Conservation (phyloP, 371 early-diverging fungal genomes). For the Rhizomucor pusillus region DNA sequence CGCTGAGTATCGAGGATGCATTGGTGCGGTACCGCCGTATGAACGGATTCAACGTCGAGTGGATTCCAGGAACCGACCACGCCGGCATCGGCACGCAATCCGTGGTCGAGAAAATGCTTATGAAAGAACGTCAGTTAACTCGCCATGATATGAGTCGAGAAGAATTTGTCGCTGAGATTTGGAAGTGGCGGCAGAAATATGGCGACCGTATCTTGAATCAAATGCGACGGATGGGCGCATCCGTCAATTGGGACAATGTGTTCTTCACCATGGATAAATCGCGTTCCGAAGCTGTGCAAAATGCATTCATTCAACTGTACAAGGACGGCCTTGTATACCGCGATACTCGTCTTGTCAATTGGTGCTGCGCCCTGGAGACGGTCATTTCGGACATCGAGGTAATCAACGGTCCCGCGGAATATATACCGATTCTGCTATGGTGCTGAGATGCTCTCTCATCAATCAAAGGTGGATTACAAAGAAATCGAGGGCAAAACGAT, state of each 20-base stretch:
- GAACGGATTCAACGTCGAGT: conserved; percentile 80
- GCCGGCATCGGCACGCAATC: conserved; percentile 98
- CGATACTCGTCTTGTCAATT: conserved; percentile 90
- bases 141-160: conserved; percentile 76
- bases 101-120: conserved; percentile 90
- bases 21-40: conserved; percentile 88
- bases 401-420: too few relatives aligned
- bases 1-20: conserved; percentile 86
- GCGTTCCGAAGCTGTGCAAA: conserved; percentile 76
- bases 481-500: conserved; percentile 62
- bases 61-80: conserved; percentile 97
- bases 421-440: too few relatives aligned
- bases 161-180: conserved; percentile 82
- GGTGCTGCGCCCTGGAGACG: conserved; percentile 92
- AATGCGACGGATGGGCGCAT: conserved; percentile 77
- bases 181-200: conserved; percentile 81
- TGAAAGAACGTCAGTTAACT: conserved; percentile 54
- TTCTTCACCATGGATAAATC: conserved; percentile 91
- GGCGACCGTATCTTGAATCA: conserved; percentile 62
- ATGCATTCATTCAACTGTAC: conserved; percentile 86
- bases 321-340: conserved; percentile 91
- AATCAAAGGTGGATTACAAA: conserved; percentile 61
- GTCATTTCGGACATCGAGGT: conserved; percentile 95
- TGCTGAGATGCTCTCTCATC: too few relatives aligned
- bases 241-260: conserved; percentile 81